A percentile compares a stretch with the other conserved stretches of the same genome.
phyloP scores from a whole-genome alignment of 331 rosid genomes.

The Acacia concinna region DNA sequence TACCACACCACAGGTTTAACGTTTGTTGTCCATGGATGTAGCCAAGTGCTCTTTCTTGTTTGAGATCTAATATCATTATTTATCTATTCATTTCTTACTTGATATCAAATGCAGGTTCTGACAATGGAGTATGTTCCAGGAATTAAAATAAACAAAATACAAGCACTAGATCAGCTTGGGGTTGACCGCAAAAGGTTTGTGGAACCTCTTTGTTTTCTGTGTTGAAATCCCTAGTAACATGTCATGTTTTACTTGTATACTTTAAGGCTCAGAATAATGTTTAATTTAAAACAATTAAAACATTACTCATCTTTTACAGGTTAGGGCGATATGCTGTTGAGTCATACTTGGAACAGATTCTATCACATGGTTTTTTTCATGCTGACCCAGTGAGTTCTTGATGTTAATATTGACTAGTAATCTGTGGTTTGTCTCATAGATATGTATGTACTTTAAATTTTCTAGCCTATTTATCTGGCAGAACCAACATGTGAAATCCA shows the following conservation, averaged over 20 bases:
- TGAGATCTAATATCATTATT: neutral
- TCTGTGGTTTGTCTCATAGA: neutral
- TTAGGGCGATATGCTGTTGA: constrained; percentile 95
- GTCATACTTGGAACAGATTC: constrained; percentile 96
- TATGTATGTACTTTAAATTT: neutral
- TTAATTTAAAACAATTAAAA: neutral
- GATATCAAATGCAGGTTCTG: constrained; percentile 59
- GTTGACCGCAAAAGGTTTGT: constrained; percentile 86
- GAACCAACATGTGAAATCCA: neutral
- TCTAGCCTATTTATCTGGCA: neutral
- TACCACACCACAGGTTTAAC: constrained; percentile 86
- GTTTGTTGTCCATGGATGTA: neutral
- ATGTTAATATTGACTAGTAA: neutral
- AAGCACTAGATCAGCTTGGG: constrained; percentile 93
- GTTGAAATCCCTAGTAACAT: neutral
- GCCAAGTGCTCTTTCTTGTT: neutral
- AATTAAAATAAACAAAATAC: constrained; percentile 44
- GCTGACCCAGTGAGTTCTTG: constrained; percentile 89
- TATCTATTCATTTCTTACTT: neutral
- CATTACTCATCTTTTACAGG: constrained; percentile 38
- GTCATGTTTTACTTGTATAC: neutral
- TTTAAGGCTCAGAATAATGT: neutral
- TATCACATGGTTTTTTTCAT: constrained; percentile 98
- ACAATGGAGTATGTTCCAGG: constrained; percentile 99
- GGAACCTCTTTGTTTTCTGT: constrained; percentile 19